Evolutionary conservation across 371 early-diverging fungal species (phyloP).

Genomic region (Parasitella parasitica): DNA sequence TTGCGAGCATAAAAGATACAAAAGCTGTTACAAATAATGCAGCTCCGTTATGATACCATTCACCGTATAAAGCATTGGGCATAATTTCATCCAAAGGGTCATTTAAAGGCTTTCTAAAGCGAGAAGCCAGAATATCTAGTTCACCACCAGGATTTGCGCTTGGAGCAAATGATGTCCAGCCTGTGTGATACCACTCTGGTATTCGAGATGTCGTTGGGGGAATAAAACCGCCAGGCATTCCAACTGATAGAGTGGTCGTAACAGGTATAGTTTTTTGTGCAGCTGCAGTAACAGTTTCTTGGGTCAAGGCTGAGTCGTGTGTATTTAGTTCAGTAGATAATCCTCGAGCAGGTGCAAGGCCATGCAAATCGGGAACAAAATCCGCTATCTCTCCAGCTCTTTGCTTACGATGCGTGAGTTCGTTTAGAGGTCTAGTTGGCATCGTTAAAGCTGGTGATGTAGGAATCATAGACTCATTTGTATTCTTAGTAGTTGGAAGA

Average conservation of each 20-base stretch:
- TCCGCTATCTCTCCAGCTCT: not conserved
- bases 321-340: conserved; percentile 40
- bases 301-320: conserved; percentile 27
- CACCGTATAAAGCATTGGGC: conserved; percentile 20
- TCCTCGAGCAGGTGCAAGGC: conserved; percentile 7
- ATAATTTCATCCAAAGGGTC: conserved; percentile 23
- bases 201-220: conserved; percentile 11
- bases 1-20: conserved; percentile 39
- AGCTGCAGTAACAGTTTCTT: conserved; percentile 30
- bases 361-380: conserved; percentile 29
- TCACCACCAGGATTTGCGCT: conserved; percentile 35
- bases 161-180: conserved; percentile 34
- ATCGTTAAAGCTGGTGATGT: not conserved
- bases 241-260: conserved; percentile 2
- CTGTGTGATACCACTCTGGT: conserved; percentile 42
- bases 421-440: not conserved
- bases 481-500: not conserved
- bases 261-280: conserved; percentile 33
- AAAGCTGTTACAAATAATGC: conserved; percentile 37
- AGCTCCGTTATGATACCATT: conserved; percentile 36
- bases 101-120: not conserved
- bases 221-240: conserved; percentile 23
- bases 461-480: not conserved
- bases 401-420: not conserved
- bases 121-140: conserved; percentile 24